Percentiles rank a stretch among this genome's conserved stretches.
Conservation (phyloP, 192 early-diverging fungal genomes). For the Coemansia pectinata region DNA sequence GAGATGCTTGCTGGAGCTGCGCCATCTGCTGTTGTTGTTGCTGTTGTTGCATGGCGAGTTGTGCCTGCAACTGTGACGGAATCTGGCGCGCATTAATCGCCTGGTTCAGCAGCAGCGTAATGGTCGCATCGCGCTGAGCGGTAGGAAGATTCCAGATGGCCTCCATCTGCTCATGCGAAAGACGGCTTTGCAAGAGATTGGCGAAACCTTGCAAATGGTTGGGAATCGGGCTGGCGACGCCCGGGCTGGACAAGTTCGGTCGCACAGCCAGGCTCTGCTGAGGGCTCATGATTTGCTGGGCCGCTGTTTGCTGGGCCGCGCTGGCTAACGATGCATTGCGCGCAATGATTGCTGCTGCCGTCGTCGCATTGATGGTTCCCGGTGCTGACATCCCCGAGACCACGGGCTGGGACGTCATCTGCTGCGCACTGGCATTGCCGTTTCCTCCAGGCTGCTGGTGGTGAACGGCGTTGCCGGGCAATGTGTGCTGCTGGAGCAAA, state of each 20-base stretch:
- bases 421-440: neutral
- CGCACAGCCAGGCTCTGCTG: constrained; percentile 31
- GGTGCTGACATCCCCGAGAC: constrained; percentile 14
- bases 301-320: neutral
- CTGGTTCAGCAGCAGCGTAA: neutral
- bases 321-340: constrained; percentile 2
- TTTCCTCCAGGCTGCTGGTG: neutral
- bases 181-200: constrained; percentile 4
- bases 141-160: constrained; percentile 14
- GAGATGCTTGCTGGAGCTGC: constrained; percentile 29
- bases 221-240: constrained; percentile 6
- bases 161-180: constrained; percentile 25
- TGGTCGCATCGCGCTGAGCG: constrained; percentile 16
- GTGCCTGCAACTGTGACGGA: constrained; percentile 14
- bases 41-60: constrained; percentile 16
- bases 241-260: constrained; percentile 28
- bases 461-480: neutral
- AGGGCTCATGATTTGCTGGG: constrained; percentile 42
- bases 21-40: constrained; percentile 17
- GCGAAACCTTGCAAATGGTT: constrained; percentile 10
- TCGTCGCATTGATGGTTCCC: constrained; percentile 6
- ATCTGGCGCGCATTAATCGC: constrained; percentile 2
- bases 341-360: constrained; percentile 11
- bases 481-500: constrained; percentile 11
- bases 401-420: constrained; percentile 32